Conservation (phyloP, 2,329 filamentous ascomycete genomes). For the Colletotrichum lupini region DNA sequence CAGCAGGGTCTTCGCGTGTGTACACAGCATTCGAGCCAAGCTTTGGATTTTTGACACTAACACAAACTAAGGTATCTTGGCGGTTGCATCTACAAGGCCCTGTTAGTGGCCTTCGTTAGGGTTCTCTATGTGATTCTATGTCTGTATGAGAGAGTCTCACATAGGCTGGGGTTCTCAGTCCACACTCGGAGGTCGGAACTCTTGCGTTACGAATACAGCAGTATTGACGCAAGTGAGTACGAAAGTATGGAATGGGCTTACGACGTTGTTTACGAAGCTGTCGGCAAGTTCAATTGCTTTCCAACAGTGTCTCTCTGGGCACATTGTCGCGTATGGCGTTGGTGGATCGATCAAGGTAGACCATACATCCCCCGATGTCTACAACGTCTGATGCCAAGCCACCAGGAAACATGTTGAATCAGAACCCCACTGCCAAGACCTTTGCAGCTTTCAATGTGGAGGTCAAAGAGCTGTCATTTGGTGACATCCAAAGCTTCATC, state of each 20-base stretch:
- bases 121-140: background rate
- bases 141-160: background rate
- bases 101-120: background rate
- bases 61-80: no score
- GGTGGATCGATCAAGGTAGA: background rate
- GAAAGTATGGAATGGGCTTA: background rate
- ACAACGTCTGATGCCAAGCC: background rate
- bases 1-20: background rate
- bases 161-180: background rate
- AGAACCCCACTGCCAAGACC: background rate
- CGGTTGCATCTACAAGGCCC: background rate
- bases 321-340: background rate
- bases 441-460: background rate
- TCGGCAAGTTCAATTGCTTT: background rate
- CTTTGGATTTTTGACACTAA: background rate
- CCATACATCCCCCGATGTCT: background rate
- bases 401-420: background rate
- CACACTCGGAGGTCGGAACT: background rate
- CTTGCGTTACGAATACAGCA: background rate
- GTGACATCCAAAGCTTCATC: constrained; percentile 15
- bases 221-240: background rate
- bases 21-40: background rate
- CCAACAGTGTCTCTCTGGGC: background rate
- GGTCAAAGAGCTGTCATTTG: constrained; percentile 2
- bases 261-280: background rate